A percentile compares a stretch with the other conserved stretches of the same genome.
Evolutionary conservation across 2,329 filamentous ascomycete species (phyloP).

Genomic region (Cyphellophora attinorum): DNA sequence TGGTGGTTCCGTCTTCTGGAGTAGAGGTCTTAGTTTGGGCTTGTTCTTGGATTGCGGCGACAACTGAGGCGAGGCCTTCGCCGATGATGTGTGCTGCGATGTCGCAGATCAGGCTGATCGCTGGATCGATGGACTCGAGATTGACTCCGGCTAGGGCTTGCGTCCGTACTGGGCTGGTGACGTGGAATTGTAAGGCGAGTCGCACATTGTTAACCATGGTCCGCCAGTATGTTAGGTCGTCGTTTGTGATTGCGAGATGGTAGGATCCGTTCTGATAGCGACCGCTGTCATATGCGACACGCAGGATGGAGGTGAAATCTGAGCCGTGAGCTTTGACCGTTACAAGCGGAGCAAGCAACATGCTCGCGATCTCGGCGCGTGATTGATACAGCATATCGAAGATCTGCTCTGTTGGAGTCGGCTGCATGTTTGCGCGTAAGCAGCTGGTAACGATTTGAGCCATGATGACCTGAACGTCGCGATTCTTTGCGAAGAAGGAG

Average conservation of each 20-base stretch:
- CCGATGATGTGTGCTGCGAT: conserved; percentile 71
- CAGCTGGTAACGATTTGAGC: conserved; percentile 68
- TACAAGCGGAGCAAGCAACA: conserved; percentile 70
- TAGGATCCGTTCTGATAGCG: conserved; percentile 46
- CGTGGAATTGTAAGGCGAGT: conserved; percentile 57
- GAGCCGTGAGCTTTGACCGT: conserved; percentile 40
- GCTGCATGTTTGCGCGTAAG: conserved; percentile 64
- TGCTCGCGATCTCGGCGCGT: conserved; percentile 70
- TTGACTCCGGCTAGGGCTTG: conserved; percentile 16
- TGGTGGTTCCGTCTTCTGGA: conserved; percentile 16
- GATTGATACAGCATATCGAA: conserved; percentile 68
- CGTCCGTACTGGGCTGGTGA: conserved; percentile 25
- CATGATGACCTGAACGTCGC: conserved; percentile 57
- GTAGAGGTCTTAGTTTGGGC: conserved; percentile 15
- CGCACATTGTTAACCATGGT: conserved; percentile 77
- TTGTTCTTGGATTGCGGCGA: conserved; percentile 70
- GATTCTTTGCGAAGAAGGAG: conserved; percentile 43
- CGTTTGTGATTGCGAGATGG: conserved; percentile 46
- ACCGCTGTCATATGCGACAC: conserved; percentile 52
- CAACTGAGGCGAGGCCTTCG: conserved; percentile 71
- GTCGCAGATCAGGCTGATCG: conserved; percentile 41
- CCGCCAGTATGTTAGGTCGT: conserved; percentile 65
- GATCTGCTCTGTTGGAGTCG: conserved; percentile 66
- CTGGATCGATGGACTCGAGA: conserved; percentile 11
- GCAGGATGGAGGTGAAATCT: conserved; percentile 46